Evolutionary conservation across 2,329 filamentous ascomycete genomes (phyloP).

Genomic region (Catunica adiposa): DNA sequence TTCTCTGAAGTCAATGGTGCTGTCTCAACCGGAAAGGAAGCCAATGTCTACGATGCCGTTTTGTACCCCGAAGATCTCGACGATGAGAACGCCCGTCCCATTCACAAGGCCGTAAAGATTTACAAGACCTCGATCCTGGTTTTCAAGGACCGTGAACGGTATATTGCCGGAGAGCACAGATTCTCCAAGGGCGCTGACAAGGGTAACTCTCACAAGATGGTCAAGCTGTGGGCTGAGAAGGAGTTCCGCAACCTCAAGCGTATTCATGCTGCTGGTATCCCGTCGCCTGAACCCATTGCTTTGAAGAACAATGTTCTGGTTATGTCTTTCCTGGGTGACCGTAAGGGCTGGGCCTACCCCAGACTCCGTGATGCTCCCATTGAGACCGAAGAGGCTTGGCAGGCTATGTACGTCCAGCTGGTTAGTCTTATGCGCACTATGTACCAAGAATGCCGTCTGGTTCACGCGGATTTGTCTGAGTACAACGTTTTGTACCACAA

Average conservation of each 20-base stretch:
- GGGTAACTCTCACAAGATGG: conserved; percentile 89
- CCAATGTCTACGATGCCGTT: conserved; percentile 90
- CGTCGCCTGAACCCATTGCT: conserved; percentile 75
- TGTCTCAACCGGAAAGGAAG: conserved; percentile 92
- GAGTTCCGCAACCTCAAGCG: conserved; percentile 87
- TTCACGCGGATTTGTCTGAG: conserved; percentile 93
- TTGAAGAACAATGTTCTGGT: conserved; percentile 88
- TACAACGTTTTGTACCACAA: conserved; percentile 93
- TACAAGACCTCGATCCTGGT: conserved; percentile 97
- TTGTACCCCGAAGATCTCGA: conserved; percentile 38
- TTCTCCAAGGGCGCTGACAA: conserved; percentile 89
- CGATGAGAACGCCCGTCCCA: conserved; percentile 33
- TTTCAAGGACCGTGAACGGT: conserved; percentile 94
- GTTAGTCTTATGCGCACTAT: conserved; percentile 79
- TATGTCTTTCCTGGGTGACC: conserved; percentile 84
- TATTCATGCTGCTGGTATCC: conserved; percentile 68
- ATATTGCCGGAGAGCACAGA: conserved; percentile 84
- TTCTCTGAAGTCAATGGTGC: conserved; percentile 89
- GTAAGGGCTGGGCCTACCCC: conserved; percentile 73
- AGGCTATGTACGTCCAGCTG: conserved; percentile 62
- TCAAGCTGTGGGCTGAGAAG: conserved; percentile 97
- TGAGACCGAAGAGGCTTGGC: conserved; percentile 57
- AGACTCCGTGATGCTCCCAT: conserved; percentile 76
- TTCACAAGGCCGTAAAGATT: conserved; percentile 85
- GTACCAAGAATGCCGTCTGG: conserved; percentile 80